These are phyloP conservation scores for Talaromyces borbonicus DNA, from an alignment of 495 filamentous ascomycete genomes.

Conservation along the genomic window DNA sequence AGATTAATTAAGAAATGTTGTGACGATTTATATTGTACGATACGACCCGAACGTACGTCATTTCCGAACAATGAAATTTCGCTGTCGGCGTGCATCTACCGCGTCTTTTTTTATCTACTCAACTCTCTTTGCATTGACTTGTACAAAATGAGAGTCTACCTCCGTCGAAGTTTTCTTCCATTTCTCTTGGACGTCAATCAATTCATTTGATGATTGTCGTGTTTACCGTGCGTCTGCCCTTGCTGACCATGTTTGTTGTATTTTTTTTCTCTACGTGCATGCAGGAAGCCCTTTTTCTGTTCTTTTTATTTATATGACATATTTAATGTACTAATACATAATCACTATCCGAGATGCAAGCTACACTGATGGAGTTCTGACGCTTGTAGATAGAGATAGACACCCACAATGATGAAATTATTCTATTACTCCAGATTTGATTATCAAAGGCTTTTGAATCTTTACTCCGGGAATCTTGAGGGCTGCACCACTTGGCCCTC, in stretches of 20 bases:
- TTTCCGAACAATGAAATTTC: not conserved
- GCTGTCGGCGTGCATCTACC: too few species aligned
- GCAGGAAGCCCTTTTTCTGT: not conserved
- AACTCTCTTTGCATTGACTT: too few species aligned
- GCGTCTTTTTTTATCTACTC: too few species aligned
- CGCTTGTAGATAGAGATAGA: not conserved
- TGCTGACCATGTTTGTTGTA: too few species aligned
- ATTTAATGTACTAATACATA: constrained; percentile 6
- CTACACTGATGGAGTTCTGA: not conserved
- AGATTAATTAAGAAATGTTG: constrained; percentile 41
- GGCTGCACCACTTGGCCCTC: constrained; percentile 38
- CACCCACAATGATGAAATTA: not conserved
- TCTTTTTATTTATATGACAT: constrained; percentile 5
- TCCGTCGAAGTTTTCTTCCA: not conserved
- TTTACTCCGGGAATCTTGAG: constrained; percentile 23
- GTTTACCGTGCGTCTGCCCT: too few species aligned
- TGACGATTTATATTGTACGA: not conserved
- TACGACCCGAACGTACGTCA: not conserved
- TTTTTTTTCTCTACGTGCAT: too few species aligned
- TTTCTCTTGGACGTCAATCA: too few species aligned
- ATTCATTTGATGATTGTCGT: too few species aligned
- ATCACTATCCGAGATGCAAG: too few species aligned
- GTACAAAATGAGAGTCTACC: not conserved
- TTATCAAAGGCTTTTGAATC: not conserved
- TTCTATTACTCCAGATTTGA: too few species aligned